Conservation (phyloP, 345 rosid species). For the Populus nigra region DNA sequence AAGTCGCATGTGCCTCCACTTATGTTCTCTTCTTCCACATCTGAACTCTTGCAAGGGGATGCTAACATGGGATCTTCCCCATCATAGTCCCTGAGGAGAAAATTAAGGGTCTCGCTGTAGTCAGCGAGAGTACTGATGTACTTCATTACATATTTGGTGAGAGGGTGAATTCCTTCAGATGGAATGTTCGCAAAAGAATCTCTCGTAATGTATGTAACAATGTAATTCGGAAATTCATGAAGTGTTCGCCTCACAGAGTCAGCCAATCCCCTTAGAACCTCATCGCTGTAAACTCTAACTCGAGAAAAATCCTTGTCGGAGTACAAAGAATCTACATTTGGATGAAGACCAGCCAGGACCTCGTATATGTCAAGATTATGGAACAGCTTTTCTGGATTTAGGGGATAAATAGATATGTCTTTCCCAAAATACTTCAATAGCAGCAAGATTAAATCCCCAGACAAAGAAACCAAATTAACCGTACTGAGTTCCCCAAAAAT, state of each 20-base stretch:
- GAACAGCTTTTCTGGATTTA: slow-evolving; percentile 67
- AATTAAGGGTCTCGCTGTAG: slow-evolving; percentile 57
- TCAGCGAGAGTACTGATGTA: slow-evolving; percentile 64
- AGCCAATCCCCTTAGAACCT: slow-evolving; percentile 60
- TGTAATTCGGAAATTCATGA: slow-evolving; percentile 41
- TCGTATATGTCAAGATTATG: slow-evolving; percentile 83
- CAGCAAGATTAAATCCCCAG: slow-evolving; percentile 76
- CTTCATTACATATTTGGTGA: slow-evolving; percentile 83
- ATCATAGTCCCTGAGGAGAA: slow-evolving; percentile 51
- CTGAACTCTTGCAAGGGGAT: slow-evolving; percentile 38
- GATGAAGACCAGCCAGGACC: slow-evolving; percentile 56
- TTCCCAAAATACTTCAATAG: slow-evolving; percentile 68
- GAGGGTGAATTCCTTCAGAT: slow-evolving; percentile 50
- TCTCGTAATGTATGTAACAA: slow-evolving; percentile 18
- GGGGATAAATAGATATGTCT: slow-evolving; percentile 74
- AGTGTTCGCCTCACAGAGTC: slow-evolving; percentile 59
- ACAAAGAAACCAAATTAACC: slow-evolving; percentile 47
- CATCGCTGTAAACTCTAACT: slow-evolving; percentile 50
- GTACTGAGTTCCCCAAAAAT: slow-evolving; percentile 53
- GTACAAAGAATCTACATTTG: slow-evolving; percentile 56
- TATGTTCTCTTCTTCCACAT: too few species aligned
- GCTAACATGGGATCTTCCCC: slow-evolving; percentile 27
- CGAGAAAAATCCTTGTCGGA: slow-evolving; percentile 43
- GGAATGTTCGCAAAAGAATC: slow-evolving; percentile 22
- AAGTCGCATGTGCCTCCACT: too few species aligned